These are phyloP conservation scores for Claviceps fusiformis DNA, from an alignment of 2,329 filamentous ascomycete species.

Conservation along the genomic window DNA sequence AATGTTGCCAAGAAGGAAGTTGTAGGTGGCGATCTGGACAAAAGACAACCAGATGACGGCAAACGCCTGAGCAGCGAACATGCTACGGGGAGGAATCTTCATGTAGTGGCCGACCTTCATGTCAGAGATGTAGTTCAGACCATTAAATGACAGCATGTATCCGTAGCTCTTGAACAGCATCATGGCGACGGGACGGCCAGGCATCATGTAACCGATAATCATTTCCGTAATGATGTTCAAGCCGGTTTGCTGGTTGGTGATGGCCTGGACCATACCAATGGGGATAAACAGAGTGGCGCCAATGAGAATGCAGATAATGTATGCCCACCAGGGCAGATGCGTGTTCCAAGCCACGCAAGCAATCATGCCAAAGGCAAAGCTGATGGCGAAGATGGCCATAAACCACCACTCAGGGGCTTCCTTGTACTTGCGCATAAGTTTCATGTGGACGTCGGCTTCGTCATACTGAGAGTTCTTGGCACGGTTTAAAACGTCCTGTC, in stretches of 20 bases:
- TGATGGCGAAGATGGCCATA: constrained; percentile 26
- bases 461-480: constrained; percentile 20
- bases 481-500: constrained; percentile 29
- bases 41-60: constrained; percentile 26
- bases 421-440: constrained; percentile 43
- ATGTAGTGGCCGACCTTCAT: constrained; percentile 40
- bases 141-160: constrained; percentile 33
- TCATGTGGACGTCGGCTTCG: constrained; percentile 36
- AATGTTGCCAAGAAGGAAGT: constrained; percentile 33
- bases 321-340: constrained; percentile 30
- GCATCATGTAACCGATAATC: constrained; percentile 34
- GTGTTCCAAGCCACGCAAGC: constrained; percentile 23
- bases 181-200: constrained; percentile 33
- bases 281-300: constrained; percentile 28
- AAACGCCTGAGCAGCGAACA: constrained; percentile 31
- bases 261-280: constrained; percentile 31
- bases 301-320: constrained; percentile 26
- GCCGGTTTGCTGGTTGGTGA: constrained; percentile 34
- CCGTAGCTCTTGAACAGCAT: constrained; percentile 36
- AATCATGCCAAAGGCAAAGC: constrained; percentile 34
- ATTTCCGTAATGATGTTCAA: constrained; percentile 36
- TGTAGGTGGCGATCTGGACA: constrained; percentile 24
- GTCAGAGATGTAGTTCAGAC: constrained; percentile 32
- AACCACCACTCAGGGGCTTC: constrained; percentile 47
- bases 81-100: constrained; percentile 37